Evolutionary conservation across 2,329 filamentous ascomycete genomes (phyloP).

Genomic region (Xylaria sp.): DNA sequence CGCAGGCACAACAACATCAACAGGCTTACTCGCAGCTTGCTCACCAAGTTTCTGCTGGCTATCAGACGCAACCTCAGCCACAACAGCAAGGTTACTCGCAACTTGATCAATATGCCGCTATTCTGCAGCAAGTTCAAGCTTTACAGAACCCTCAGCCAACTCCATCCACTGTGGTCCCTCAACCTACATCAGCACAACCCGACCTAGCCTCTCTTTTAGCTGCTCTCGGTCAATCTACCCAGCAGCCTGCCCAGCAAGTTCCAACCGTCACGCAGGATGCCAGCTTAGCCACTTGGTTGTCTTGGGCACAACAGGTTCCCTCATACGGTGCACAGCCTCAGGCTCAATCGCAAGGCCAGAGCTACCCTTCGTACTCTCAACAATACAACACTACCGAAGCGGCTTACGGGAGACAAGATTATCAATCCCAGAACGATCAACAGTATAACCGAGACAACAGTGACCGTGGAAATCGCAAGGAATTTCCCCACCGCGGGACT

Average conservation of each 20-base stretch:
- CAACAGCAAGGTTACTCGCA: conserved; percentile 39
- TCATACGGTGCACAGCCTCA: conserved; percentile 31
- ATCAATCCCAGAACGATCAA: conserved; percentile 24
- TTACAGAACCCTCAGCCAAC: conserved; percentile 40
- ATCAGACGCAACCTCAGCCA: conserved; percentile 22
- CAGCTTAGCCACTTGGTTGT: conserved; percentile 36
- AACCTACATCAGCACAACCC: conserved; percentile 40
- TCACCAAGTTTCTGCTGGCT: conserved; percentile 31
- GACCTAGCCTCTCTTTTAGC: conserved; percentile 46
- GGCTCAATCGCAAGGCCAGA: conserved; percentile 32
- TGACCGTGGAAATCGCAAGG: conserved; percentile 52
- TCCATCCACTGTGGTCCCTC: conserved; percentile 36
- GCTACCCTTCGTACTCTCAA: conserved; percentile 29
- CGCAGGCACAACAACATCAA: conserved; percentile 35
- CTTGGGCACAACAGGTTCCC: conserved; percentile 42
- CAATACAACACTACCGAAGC: conserved; percentile 29
- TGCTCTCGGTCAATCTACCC: conserved; percentile 39
- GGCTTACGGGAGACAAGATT: conserved; percentile 28
- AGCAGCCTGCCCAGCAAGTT: conserved; percentile 7
- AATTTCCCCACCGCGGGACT: conserved; percentile 54
- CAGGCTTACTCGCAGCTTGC: conserved; percentile 37
- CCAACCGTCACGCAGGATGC: conserved; percentile 32
- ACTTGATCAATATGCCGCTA: conserved; percentile 39
- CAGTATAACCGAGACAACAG: conserved; percentile 37
- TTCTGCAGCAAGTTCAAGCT: conserved; percentile 46